Evolutionary conservation across 768 basidiomycete species (phyloP).

Genomic region (Psilocybe subaeruginosa): DNA sequence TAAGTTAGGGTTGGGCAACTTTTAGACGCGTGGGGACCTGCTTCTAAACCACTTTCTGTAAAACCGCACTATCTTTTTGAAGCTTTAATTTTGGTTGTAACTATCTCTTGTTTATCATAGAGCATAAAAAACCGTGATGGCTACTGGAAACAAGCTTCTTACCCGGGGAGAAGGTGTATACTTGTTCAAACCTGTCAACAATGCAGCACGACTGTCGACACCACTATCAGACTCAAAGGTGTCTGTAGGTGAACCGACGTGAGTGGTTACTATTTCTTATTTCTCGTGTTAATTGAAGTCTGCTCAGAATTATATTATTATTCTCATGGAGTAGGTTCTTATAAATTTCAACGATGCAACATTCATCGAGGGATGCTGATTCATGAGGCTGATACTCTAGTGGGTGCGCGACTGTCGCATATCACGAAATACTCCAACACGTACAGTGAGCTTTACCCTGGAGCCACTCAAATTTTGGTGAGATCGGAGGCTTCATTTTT

Average conservation of each 20-base stretch:
- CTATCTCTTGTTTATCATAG: too few relatives aligned
- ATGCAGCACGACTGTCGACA: background rate
- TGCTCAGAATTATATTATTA: constrained; percentile 40
- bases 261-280: background rate
- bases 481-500: constrained; percentile 39
- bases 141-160: background rate
- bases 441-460: constrained; percentile 45
- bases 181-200: background rate
- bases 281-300: background rate
- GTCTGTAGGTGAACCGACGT: background rate
- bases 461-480: constrained; percentile 43
- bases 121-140: background rate
- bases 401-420: constrained; percentile 49
- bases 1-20: too few relatives aligned
- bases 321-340: constrained; percentile 50
- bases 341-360: background rate
- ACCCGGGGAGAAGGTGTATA: constrained; percentile 4
- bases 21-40: too few relatives aligned
- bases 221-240: background rate
- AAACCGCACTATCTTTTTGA: too few relatives aligned
- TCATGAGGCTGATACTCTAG: constrained; percentile 21
- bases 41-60: too few relatives aligned
- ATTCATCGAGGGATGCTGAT: background rate
- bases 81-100: too few relatives aligned
- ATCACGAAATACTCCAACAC: constrained; percentile 46